Conservation (phyloP, 306 rosid genomes). For the Quercus parvula region DNA sequence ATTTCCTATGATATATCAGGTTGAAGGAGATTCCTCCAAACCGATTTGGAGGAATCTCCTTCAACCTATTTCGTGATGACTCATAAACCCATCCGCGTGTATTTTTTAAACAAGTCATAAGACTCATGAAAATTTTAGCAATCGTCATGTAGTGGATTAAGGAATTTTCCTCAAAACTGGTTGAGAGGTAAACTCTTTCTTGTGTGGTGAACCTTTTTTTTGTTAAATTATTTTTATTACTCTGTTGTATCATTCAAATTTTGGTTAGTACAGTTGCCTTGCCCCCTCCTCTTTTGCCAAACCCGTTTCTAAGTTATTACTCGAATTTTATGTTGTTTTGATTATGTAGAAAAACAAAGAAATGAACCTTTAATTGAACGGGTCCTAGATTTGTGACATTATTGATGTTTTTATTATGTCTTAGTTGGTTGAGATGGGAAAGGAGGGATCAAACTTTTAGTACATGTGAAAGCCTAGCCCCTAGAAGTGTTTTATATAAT, state of each 20-base stretch:
- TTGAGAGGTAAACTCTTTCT: no score
- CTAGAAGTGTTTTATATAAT: background rate
- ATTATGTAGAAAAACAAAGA: background rate
- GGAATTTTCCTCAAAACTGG: no score
- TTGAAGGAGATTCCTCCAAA: no score
- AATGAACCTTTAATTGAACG: background rate
- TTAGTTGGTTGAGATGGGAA: background rate
- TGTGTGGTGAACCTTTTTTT: background rate
- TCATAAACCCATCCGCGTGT: no score
- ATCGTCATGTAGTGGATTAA: no score
- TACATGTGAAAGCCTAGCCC: background rate
- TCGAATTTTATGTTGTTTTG: background rate
- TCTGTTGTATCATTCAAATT: background rate
- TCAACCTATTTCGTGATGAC: no score
- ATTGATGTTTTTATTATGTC: background rate
- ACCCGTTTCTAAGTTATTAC: background rate
- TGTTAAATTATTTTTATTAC: no score
- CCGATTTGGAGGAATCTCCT: no score
- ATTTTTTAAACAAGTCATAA: no score
- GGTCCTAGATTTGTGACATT: background rate
- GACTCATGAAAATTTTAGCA: no score
- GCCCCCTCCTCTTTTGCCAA: background rate
- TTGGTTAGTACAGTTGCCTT: background rate
- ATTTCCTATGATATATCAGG: background rate
- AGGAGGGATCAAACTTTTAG: background rate